Evolutionary conservation across 805 yeast species (phyloP), one percentile per base, ranked within the genome.

Genomic region (Yueomyces sp.): DNA sequence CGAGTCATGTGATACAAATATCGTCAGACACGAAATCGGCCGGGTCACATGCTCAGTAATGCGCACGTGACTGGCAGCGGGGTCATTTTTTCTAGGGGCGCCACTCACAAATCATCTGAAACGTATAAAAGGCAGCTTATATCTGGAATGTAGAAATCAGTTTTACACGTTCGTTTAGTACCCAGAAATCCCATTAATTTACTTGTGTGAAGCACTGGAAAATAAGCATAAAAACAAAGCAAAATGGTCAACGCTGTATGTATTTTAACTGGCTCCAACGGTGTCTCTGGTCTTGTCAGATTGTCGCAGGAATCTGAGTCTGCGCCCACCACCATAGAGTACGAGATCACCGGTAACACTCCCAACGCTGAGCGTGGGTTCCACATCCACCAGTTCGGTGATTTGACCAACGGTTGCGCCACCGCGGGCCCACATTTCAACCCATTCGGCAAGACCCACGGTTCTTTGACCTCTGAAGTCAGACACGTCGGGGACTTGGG

Each of bases 311-410:
- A 69, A 42, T 59, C 82, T 41, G 96, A 84, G 65, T 59, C 71
- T 44, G 87, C 76, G 36, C 94, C 94, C 66, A 85, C 95, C 60
- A 81, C 85, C 40, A 74, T 92, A 55, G 55, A 87, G 27, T 92
- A 86, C 79, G 94, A 90, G 59, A 84, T 92, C 62, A 59, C 77
- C 46, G 98, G 98, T 65, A 85, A 87, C 68, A 80, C 77, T 52
- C 72, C 96, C 48, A 81, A 85, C 59, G 90, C 95, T 42, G 70
- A 74, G 63, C 81, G 95, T 69, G 98, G 98, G 43, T 90, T 92
- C 95, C 98, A 92, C 76, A 72, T 92, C 63, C 98, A 92, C 70
- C 82, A 85, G 63, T 92, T 92, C 60, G 98, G 98, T 72, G 98
- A 92, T 74, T 86, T 60, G 49, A 56, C 98, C 69, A 92, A 92